phyloP scores from a whole-genome alignment of 1,284 basidiomycete genomes.

The Tilletia walkeri region DNA sequence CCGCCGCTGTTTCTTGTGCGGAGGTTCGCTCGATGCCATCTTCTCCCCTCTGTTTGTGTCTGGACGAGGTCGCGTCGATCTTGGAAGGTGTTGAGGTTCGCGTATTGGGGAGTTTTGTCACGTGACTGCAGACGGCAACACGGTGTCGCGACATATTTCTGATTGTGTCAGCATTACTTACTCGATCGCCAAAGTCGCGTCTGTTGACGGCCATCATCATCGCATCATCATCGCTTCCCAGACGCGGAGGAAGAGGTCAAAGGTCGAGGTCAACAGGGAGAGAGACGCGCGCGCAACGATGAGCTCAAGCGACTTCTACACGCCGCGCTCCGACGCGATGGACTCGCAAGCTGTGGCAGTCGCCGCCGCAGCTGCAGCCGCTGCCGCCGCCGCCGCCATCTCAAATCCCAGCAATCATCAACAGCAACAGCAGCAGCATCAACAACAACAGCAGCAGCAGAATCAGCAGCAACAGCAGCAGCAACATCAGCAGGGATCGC shows the following conservation, averaged over 20 bases:
- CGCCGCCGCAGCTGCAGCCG: not conserved
- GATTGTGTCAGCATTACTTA: conserved; percentile 2
- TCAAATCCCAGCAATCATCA: not conserved
- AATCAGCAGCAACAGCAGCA: not conserved
- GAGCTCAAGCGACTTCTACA: not conserved
- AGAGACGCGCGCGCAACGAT: not conserved
- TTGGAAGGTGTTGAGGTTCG: not conserved
- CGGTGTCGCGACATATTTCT: not conserved
- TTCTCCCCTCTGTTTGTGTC: no score
- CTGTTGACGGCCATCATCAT: no score
- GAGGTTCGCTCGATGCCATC: not conserved
- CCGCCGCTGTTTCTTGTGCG: conserved; percentile 3
- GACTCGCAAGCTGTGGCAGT: not conserved
- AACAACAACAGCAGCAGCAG: not conserved
- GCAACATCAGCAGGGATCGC: not conserved
- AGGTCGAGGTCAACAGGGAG: no score
- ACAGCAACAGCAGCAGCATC: not conserved
- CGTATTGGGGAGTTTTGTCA: no score
- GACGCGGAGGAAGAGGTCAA: no score
- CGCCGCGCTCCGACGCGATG: no score
- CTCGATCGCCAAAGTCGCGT: not conserved
- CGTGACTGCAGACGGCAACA: not conserved
- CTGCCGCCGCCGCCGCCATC: not conserved
- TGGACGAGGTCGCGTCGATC: no score
- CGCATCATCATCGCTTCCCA: not conserved